These are phyloP conservation scores for Suillus occidentalis DNA, from an alignment of 768 basidiomycete genomes.

Conservation along the genomic window DNA sequence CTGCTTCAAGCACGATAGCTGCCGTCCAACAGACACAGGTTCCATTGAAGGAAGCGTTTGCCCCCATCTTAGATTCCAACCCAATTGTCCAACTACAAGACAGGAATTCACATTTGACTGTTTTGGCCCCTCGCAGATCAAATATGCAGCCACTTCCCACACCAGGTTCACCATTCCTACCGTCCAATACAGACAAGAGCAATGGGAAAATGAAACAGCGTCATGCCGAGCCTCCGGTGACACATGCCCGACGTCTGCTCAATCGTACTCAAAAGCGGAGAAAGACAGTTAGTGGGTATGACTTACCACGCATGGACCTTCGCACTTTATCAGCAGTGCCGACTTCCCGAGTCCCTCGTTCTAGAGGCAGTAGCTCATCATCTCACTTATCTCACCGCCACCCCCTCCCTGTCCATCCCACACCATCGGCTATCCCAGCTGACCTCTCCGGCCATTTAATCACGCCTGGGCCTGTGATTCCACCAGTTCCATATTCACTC, in stretches of 20 bases:
- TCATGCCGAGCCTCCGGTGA: background rate
- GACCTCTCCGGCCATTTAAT: conserved; percentile 7
- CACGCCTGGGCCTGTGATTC: background rate
- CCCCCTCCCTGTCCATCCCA: conserved; percentile 18
- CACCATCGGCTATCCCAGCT: conserved; percentile 8
- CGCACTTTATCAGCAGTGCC: conserved; percentile 18
- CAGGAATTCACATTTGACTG: background rate
- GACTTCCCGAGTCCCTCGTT: background rate
- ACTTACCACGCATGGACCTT: conserved; percentile 24
- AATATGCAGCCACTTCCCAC: background rate
- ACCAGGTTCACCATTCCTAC: background rate
- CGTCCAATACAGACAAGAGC: background rate
- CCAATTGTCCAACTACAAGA: background rate
- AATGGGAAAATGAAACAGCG: background rate
- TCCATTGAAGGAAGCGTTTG: background rate
- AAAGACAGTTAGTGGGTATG: conserved; percentile 14
- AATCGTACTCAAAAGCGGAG: conserved; percentile 2
- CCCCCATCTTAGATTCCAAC: background rate
- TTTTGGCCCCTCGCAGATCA: background rate
- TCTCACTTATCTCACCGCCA: conserved; percentile 13
- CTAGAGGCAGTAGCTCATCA: background rate
- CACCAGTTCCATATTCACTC: conserved; percentile 1
- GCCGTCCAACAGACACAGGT: background rate
- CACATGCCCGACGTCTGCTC: background rate
- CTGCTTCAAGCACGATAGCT: background rate